These are phyloP conservation scores for Candolleomyces eurysporus DNA, from an alignment of 768 basidiomycete species.

Conservation along the genomic window DNA sequence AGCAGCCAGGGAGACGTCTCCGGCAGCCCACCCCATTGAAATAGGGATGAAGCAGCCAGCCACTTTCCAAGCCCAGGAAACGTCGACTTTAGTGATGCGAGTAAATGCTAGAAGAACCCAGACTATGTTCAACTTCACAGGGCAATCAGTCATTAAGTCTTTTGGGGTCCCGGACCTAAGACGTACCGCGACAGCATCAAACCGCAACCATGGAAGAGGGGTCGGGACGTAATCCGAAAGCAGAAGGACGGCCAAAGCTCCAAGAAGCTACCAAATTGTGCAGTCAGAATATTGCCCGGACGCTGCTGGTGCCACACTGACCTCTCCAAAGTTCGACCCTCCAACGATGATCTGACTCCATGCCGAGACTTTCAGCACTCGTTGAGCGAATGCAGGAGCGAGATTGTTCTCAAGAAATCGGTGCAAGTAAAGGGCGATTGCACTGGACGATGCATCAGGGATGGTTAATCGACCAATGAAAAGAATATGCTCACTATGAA, in stretches of 20 bases:
- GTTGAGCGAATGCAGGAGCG: slow-evolving; percentile 28
- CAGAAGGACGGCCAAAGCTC: slow-evolving; percentile 25
- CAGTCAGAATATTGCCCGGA: neutral
- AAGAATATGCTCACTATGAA: slow-evolving; percentile 19
- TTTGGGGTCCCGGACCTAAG: neutral
- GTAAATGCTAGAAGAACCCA: slow-evolving; percentile 29
- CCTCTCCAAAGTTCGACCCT: slow-evolving; percentile 33
- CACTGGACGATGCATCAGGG: slow-evolving; percentile 9
- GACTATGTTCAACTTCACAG: slow-evolving; percentile 25
- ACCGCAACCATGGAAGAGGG: slow-evolving; percentile 29
- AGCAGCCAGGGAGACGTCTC: slow-evolving; percentile 33
- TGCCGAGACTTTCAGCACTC: slow-evolving; percentile 24
- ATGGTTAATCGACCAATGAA: neutral
- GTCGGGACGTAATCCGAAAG: slow-evolving; percentile 28
- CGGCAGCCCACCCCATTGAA: slow-evolving; percentile 35
- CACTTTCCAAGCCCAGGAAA: slow-evolving; percentile 29
- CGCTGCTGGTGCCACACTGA: neutral
- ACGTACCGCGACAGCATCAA: slow-evolving; percentile 26
- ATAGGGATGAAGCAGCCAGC: slow-evolving; percentile 31
- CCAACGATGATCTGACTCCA: slow-evolving; percentile 35
- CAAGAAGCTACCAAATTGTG: slow-evolving; percentile 20
- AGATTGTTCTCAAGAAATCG: slow-evolving; percentile 28
- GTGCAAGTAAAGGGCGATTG: slow-evolving; percentile 29
- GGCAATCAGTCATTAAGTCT: neutral
- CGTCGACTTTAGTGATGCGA: slow-evolving; percentile 14